Conservation (phyloP, 1,139 yeast genomes). For the Arxiozyma telluris region DNA sequence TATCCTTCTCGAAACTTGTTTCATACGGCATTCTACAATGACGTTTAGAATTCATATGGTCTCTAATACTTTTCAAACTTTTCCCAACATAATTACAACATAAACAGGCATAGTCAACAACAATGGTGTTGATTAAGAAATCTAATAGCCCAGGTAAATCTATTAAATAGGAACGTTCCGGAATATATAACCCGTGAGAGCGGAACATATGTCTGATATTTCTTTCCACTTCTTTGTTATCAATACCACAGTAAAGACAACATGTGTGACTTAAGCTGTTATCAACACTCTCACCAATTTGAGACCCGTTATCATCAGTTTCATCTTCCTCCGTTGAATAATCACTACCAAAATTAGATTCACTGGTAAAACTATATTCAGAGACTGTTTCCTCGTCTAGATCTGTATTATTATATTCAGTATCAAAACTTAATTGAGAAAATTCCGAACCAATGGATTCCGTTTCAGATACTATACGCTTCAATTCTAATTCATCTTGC, state of each 20-base stretch:
- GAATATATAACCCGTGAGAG: constrained; percentile 75
- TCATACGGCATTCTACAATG: constrained; percentile 91
- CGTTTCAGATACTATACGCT: constrained; percentile 39
- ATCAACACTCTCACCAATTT: constrained; percentile 13
- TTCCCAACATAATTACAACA: constrained; percentile 79
- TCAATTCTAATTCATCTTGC: constrained; percentile 5
- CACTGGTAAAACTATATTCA: constrained; percentile 39
- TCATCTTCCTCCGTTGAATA: constrained; percentile 25
- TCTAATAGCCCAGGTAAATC: constrained; percentile 64
- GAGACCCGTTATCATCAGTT: constrained; percentile 25
- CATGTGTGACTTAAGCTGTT: constrained; percentile 20
- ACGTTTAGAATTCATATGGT: constrained; percentile 77
- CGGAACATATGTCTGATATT: constrained; percentile 70
- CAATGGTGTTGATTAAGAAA: constrained; percentile 74
- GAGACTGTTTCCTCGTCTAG: constrained; percentile 43
- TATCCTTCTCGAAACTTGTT: constrained; percentile 66
- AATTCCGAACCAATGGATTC: constrained; percentile 47
- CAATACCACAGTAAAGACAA: constrained; percentile 39
- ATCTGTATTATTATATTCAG: constrained; percentile 31
- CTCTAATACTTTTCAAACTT: constrained; percentile 77
- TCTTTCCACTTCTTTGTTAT: constrained; percentile 42
- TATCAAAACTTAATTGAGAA: constrained; percentile 48
- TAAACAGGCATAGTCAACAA: constrained; percentile 78
- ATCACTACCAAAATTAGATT: constrained; percentile 35
- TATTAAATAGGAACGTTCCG: constrained; percentile 62